These are phyloP conservation scores for Lipomyces spencermartinsiae DNA, from an alignment of 805 yeast species.

Conservation along the genomic window DNA sequence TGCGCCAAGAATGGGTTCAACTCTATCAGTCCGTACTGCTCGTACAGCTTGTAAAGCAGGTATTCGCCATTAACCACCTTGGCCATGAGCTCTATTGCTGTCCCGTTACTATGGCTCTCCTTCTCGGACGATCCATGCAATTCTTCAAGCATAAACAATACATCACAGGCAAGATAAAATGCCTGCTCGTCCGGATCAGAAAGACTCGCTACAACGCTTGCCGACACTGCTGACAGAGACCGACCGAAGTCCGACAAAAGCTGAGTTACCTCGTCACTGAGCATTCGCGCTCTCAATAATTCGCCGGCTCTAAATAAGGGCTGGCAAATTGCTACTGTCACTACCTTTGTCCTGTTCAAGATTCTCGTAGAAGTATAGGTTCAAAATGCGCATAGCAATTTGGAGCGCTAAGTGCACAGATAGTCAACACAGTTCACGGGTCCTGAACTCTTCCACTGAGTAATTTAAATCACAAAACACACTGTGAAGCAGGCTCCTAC, in stretches of 20 bases:
- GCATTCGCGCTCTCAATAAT: neutral
- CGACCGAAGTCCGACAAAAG: neutral
- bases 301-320: neutral
- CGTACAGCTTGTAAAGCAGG: slow-evolving; percentile 28
- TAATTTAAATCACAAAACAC: too few relatives aligned
- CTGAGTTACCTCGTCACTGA: neutral
- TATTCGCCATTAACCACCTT: slow-evolving; percentile 30
- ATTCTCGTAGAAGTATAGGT: too few relatives aligned
- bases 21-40: slow-evolving; percentile 24
- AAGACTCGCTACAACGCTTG: slow-evolving; percentile 9
- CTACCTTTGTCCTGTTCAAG: neutral
- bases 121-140: neutral
- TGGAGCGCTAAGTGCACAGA: too few relatives aligned
- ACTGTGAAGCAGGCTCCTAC: neutral
- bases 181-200: slow-evolving; percentile 27
- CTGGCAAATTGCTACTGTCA: neutral
- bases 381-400: too few relatives aligned
- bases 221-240: slow-evolving; percentile 15
- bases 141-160: slow-evolving; percentile 27
- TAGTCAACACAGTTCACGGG: too few relatives aligned
- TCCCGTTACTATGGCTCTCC: neutral
- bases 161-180: slow-evolving; percentile 29
- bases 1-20: slow-evolving; percentile 35
- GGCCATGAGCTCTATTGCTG: slow-evolving; percentile 7
- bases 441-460: too few relatives aligned